Conservation (phyloP, 73 alveolate genomes). For the Strombidium stylifer region DNA sequence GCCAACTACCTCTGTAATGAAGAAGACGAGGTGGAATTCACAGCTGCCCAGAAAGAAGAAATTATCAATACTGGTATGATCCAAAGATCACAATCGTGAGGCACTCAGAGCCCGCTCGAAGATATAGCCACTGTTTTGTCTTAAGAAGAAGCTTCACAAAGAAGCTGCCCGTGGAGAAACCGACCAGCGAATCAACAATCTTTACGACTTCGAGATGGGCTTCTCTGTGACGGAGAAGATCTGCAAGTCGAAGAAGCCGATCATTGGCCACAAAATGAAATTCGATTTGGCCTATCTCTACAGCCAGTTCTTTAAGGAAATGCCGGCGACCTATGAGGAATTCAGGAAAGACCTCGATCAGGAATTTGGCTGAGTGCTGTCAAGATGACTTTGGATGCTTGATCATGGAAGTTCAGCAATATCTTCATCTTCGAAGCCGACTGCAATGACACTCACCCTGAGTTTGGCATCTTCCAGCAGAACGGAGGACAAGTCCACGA, state of each 20-base stretch:
- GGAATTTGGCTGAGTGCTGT: slow-evolving; percentile 55
- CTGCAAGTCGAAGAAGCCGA: slow-evolving; percentile 73
- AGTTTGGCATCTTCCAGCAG: no score
- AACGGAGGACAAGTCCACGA: slow-evolving; percentile 42
- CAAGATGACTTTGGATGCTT: slow-evolving; percentile 63
- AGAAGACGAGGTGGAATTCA: neutral
- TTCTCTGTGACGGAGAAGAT: slow-evolving; percentile 69
- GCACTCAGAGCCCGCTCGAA: no score
- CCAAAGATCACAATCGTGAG: no score
- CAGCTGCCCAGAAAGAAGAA: neutral
- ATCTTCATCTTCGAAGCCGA: neutral
- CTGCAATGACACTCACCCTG: no score
- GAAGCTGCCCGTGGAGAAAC: slow-evolving; percentile 33
- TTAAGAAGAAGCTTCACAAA: neutral
- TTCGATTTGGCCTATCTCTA: slow-evolving; percentile 83
- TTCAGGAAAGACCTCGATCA: slow-evolving; percentile 54
- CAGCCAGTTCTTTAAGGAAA: slow-evolving; percentile 74
- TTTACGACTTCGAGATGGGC: slow-evolving; percentile 70
- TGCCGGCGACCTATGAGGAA: slow-evolving; percentile 77
- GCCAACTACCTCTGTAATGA: slow-evolving; percentile 32
- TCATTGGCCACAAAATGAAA: slow-evolving; percentile 88
- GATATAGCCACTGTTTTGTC: neutral
- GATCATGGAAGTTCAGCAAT: slow-evolving; percentile 17
- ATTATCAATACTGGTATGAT: no score
- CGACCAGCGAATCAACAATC: slow-evolving; percentile 5